Evolutionary conservation across 345 rosid genomes (phyloP).

Genomic region (Carallia brachiata): DNA sequence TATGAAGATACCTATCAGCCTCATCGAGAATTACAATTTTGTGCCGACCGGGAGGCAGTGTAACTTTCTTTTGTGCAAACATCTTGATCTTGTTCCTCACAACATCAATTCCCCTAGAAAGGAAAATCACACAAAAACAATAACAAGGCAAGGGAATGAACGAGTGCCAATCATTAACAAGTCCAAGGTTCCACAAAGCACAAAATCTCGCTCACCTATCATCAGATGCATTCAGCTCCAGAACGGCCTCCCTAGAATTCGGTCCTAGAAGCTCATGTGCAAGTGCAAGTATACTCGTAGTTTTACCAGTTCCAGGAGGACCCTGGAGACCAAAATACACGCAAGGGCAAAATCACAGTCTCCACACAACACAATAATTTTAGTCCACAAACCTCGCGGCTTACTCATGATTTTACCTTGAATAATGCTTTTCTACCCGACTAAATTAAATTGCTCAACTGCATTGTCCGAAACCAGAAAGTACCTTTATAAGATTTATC

Average conservation of each 20-base stretch:
- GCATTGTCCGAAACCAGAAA: too few relatives aligned
- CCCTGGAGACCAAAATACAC: slow-evolving; percentile 43
- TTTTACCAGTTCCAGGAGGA: slow-evolving; percentile 99
- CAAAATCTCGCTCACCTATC: slow-evolving; percentile 52
- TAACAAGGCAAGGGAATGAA: not conserved
- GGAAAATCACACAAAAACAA: slow-evolving; percentile 2
- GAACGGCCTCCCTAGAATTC: slow-evolving; percentile 73
- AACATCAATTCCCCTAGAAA: slow-evolving; percentile 80
- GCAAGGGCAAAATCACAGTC: too few relatives aligned
- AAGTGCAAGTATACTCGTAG: slow-evolving; percentile 92
- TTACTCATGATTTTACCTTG: too few relatives aligned
- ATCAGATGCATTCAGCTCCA: slow-evolving; percentile 96
- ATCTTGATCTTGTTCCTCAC: slow-evolving; percentile 96
- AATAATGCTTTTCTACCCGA: too few relatives aligned
- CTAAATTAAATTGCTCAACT: too few relatives aligned
- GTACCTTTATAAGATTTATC: too few relatives aligned
- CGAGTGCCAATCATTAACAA: not conserved
- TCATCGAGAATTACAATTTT: slow-evolving; percentile 89
- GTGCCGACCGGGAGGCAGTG: slow-evolving; percentile 84
- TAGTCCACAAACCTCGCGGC: too few relatives aligned
- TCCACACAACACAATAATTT: too few relatives aligned
- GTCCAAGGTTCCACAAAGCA: not conserved
- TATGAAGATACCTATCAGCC: slow-evolving; percentile 76
- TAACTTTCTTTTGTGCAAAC: slow-evolving; percentile 98
- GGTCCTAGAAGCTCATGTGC: slow-evolving; percentile 95